Conservation (phyloP, 352 stramenopile species). For the Pythium phragmitis region DNA sequence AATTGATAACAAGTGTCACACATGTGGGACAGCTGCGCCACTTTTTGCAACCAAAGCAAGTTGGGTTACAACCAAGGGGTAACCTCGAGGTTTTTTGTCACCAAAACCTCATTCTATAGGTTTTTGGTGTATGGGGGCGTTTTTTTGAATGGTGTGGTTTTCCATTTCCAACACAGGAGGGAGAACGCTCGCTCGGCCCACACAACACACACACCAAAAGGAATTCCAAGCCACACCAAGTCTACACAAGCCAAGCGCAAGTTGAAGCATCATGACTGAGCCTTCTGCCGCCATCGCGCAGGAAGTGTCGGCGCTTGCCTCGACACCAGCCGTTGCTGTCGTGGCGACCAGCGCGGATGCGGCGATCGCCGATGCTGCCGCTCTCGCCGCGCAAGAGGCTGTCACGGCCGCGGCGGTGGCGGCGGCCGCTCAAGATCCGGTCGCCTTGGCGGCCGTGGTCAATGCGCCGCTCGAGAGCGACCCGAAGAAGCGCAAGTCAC, state of each 20-base stretch:
- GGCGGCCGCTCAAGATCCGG: slow-evolving; percentile 3
- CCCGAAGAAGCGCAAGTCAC: slow-evolving; percentile 26
- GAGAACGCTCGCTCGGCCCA: neutral
- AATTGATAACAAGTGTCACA: neutral
- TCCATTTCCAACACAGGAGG: slow-evolving; percentile 3
- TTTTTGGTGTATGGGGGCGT: neutral
- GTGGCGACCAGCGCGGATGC: slow-evolving; percentile 3
- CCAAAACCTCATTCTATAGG: slow-evolving; percentile 15
- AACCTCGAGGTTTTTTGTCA: slow-evolving; percentile 7
- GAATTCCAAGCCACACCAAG: slow-evolving; percentile 30
- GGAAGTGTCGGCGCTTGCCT: slow-evolving; percentile 7
- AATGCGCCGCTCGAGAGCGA: slow-evolving; percentile 12
- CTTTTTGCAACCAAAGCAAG: neutral
- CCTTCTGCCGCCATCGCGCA: slow-evolving; percentile 1
- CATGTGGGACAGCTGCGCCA: slow-evolving; percentile 11
- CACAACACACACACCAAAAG: slow-evolving; percentile 32
- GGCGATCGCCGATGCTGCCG: neutral
- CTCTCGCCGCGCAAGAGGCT: slow-evolving; percentile 11
- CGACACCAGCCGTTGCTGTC: slow-evolving; percentile 6
- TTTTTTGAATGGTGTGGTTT: slow-evolving; percentile 31
- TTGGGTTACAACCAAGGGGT: neutral
- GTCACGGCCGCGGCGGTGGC: slow-evolving; percentile 25
- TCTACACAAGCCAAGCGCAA: slow-evolving; percentile 30
- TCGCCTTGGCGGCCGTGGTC: slow-evolving; percentile 7
- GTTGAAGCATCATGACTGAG: slow-evolving; percentile 27